Evolutionary conservation across 345 rosid genomes (phyloP), one percentile per base, ranked within the genome.

Genomic region (Corymbia maculata): DNA sequence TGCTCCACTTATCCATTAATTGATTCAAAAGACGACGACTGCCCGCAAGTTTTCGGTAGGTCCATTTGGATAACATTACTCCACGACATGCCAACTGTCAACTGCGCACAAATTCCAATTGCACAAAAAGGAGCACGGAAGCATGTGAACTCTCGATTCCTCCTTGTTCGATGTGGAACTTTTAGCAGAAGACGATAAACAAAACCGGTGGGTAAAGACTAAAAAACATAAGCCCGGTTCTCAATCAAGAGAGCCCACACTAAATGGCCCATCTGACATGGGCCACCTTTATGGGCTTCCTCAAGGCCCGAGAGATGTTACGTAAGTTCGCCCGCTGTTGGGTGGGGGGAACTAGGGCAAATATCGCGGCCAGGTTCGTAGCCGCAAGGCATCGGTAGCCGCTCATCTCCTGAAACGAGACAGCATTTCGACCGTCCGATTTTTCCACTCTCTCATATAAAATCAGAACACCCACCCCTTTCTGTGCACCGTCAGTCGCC

Each of bases 391-490:
- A 82, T 28, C 85, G 79, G 36, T 21, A 85, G 64, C 90, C 92
- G 70, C 75, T 85, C 79, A 86, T 90, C 59, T 11, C 1, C 8
- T 0, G 15, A 70, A 45, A 13, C 85, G 21, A 59, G 68, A 36
- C 16, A 3, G 26, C 84, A 45, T 28, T 61, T 64, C 64, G 14
- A 55, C 91, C 89, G 91, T 90, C 87, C 51, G 86, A 88, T 88
- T 32, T 47, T 3, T 47, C 16, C 36, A 30, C 52, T 53, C 32
- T 28, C 50, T 13, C 88, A 50, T 89, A 89, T 88, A 88, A 86
- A 86, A 4, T 7, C 12, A n/a, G 52, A 8, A 17, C 22, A 0
- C 64, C 79, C 59, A 19, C 4, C 12, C 0, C 0, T 1, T 2
- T 45, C 44, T 9, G 12, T 8, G 5, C 26, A 57, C 7, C 10